Percentiles rank a stretch among this genome's conserved stretches.
Conservation (phyloP, 2,329 filamentous ascomycete species). For the Fusarium luffae region DNA sequence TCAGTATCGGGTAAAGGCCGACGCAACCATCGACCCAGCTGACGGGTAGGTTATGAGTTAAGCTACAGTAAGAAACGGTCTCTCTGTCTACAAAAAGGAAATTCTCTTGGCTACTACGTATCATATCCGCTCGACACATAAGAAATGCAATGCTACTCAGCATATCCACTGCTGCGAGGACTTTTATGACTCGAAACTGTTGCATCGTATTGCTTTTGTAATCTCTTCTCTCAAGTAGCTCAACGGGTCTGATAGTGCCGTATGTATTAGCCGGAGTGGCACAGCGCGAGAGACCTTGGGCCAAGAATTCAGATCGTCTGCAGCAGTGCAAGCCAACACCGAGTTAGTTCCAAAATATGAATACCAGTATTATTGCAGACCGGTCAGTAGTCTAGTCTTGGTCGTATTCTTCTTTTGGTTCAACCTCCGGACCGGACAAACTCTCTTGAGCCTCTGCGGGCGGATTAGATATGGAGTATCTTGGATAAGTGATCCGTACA, state of each 20-base stretch:
- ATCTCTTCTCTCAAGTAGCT: neutral
- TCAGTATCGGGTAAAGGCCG: constrained; percentile 13
- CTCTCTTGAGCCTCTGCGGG: neutral
- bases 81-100: neutral
- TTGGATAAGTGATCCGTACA: neutral
- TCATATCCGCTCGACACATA: neutral
- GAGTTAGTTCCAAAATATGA: neutral
- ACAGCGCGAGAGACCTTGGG: constrained; percentile 9
- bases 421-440: neutral
- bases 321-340: constrained; percentile 3
- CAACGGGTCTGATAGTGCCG: neutral
- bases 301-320: constrained; percentile 5
- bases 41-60: constrained; percentile 1
- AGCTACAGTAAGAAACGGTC: neutral
- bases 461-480: neutral
- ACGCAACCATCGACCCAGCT: neutral
- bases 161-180: neutral
- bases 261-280: constrained; percentile 4
- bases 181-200: constrained; percentile 15
- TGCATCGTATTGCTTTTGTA: constrained; percentile 2
- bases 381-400: constrained; percentile 1
- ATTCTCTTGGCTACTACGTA: neutral
- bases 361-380: neutral
- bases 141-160: neutral
- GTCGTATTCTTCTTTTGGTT: neutral